Evolutionary conservation across 2,329 filamentous ascomycete species (phyloP), one percentile per base, ranked within the genome.

Genomic region (Colletotrichum cereale): DNA sequence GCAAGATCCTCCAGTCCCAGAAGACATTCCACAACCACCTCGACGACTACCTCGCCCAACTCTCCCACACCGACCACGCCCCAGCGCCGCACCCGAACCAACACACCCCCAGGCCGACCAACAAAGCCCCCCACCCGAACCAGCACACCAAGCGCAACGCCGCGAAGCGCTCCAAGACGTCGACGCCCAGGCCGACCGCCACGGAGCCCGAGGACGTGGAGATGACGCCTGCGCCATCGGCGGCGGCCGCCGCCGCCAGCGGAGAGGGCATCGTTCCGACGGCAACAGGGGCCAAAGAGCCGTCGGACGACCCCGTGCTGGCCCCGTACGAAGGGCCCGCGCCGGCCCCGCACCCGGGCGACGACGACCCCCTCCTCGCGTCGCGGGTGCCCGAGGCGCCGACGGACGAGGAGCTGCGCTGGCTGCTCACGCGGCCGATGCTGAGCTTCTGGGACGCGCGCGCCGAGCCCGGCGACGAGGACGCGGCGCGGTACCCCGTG

Each of bases 1-100:
- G 93, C 76, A 92, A 91, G 82, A 94, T 96, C 73, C 84, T 96
- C 67, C 90, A 91, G 75, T 94, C 91, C 34, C 92, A 94, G 78
- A 94, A 96, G 83, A 94, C 92, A 3, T 96, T 96, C 80, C 89
- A 90, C 73, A 95, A 96, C 82, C 91, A 96, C 79, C 86, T 96
- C 57, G 92, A 93, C 75, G 93, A 96, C 79, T 94, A 92, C 79
- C 87, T 93, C 75, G 93, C 93, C 11, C 83, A 90, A 75, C 84
- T 86, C 71, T 82, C 84, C n/a, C 82, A 83, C 38, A 79, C 80
- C 60, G 83, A 83, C 66, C 80, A 78, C 68, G 80, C 80, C 67
- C 74, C 82, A 21, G 76, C 74, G 50, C 69, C 74, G 26, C 73
- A 74, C 47, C 62, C 71, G 36, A 67, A 70, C 72, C 72, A 78